Percentiles rank a stretch among this genome's conserved stretches.
Evolutionary conservation across 2,329 filamentous ascomycete genomes (phyloP).

Genomic region (Xylariaceae sp.): DNA sequence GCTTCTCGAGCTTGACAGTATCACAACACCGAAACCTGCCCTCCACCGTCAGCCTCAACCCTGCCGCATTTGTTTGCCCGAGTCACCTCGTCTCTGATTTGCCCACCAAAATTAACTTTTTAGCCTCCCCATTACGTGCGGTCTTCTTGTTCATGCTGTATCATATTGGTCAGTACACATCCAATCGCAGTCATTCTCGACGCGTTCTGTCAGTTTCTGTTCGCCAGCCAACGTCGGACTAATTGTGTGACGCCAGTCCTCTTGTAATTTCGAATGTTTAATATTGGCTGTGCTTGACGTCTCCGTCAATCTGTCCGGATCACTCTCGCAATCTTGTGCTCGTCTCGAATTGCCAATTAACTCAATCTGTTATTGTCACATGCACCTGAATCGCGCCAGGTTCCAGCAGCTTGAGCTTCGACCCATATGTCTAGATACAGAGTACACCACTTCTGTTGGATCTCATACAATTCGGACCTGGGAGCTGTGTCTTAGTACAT

Average conservation of each 20-base stretch:
- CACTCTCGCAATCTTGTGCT: constrained; percentile 15
- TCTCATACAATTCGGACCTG: constrained; percentile 6
- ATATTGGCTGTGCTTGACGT: constrained; percentile 23
- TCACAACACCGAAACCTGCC: constrained; percentile 22
- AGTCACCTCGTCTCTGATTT: constrained; percentile 10
- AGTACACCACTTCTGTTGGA: constrained; percentile 19
- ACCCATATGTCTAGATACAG: constrained; percentile 16
- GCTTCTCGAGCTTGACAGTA: constrained; percentile 28
- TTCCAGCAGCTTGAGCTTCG: constrained; percentile 1
- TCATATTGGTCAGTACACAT: constrained; percentile 41
- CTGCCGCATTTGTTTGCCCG: constrained; percentile 19
- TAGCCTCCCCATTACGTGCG: constrained; percentile 26
- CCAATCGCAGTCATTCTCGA: constrained; percentile 23
- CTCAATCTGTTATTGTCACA: constrained; percentile 1
- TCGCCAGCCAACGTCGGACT: constrained; percentile 18
- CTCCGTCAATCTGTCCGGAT: constrained; percentile 11
- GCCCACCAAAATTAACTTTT: constrained; percentile 11
- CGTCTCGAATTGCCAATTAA: constrained; percentile 16
- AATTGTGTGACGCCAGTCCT: constrained; percentile 23
- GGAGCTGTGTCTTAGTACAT: constrained; percentile 1
- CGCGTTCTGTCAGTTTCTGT: constrained; percentile 12
- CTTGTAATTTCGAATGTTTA: constrained; percentile 32
- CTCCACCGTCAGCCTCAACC: constrained; percentile 17
- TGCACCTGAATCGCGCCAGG: background rate
- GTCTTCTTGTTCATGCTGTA: constrained; percentile 33